Base-by-base conservation (phyloP, 345 rosid species). In the Heritiera fomes region DNA sequence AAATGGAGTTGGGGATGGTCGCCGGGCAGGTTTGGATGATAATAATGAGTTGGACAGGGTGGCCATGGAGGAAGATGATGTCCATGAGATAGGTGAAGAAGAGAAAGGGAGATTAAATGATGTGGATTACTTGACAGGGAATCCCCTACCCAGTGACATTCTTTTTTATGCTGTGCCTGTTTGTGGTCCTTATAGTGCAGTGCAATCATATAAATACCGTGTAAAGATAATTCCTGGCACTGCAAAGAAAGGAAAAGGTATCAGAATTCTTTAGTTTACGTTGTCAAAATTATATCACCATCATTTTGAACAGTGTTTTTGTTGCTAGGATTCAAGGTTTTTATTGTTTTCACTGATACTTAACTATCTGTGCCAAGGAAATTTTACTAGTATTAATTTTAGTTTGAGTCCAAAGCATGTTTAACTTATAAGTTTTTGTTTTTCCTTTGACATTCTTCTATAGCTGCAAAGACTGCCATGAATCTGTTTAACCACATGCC, bases 181-280 rank as follows among this genome's bases (percentile, higher is more conserved):
- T 62, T 97, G 98, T 10, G 99, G 95, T 78, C 99, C 99, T 4
- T 96, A 96, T 78, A 90, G 83, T 70, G 96, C 98, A 10, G 78
- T 34, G 38, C 38, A 34, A 34, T 88, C 95, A 1, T 97, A 94
- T 70, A 97, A 97, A 77, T 97, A 92, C 88, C 92, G 88, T 4
- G 96, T 91, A 74, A 97, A 97, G 90, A 87, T 95, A 32, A 87
- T 89, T 98, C 99, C 56, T 3, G 99, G 99, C 77, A 83, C 91
- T 66, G 92, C 92, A 58, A 97, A 94, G 89, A 94, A 84, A 85
- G 99, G 99, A 85, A 94, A 97, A 82, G 99, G 99, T 93, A 81
- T 47, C 7, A 30, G 65, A 7, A 50, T 75, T 28, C 68, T 28
- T 9, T 14, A 76, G n/a, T 45, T 59, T 60, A 40, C 18, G 12